Conservation (phyloP, 345 rosid species). For the Gossypium anomalum region DNA sequence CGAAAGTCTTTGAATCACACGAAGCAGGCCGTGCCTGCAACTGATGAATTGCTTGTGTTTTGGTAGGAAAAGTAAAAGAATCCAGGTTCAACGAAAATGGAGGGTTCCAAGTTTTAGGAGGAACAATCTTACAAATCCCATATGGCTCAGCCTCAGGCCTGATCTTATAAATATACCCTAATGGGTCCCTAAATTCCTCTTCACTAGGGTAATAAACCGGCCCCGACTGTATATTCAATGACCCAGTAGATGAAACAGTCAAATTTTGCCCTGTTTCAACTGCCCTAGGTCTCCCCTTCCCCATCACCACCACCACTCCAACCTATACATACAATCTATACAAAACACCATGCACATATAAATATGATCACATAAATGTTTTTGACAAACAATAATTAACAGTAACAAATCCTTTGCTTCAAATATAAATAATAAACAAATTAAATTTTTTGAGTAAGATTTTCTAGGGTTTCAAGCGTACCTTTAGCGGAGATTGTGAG, state of each 20-base stretch:
- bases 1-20: conserved; percentile 77
- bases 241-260: conserved; percentile 25
- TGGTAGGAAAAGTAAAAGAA: conserved; percentile 71
- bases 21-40: conserved; percentile 89
- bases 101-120: conserved; percentile 70
- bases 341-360: conserved; percentile 7
- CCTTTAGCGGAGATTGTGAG: conserved; percentile 26
- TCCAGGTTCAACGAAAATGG: conserved; percentile 70
- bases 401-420: neutral
- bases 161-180: conserved; percentile 74
- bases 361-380: neutral
- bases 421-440: neutral
- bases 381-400: neutral
- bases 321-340: conserved; percentile 28
- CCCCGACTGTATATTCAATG: conserved; percentile 50
- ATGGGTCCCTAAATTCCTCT: conserved; percentile 80
- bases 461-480: conserved; percentile 56
- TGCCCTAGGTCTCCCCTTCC: conserved; percentile 85
- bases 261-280: conserved; percentile 67
- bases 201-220: conserved; percentile 80
- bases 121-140: conserved; percentile 93
- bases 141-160: conserved; percentile 83
- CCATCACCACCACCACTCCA: conserved; percentile 48
- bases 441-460: neutral
- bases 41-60: conserved; percentile 95